Base-by-base conservation (phyloP, 352 stramenopile species). In the Aphanomyces stellatus region DNA sequence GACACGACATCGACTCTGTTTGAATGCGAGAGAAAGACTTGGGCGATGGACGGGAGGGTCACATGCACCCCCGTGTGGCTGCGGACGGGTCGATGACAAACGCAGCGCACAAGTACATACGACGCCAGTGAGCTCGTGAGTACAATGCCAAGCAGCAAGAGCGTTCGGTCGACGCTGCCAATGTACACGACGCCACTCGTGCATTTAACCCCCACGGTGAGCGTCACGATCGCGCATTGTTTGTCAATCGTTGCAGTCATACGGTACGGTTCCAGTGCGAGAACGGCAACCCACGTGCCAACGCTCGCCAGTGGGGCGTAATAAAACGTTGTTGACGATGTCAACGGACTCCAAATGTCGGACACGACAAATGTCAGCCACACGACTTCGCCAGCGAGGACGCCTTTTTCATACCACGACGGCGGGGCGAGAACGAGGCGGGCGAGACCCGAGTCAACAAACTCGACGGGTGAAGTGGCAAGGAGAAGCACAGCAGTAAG, bases 281-380 rank as follows among this genome's bases (percentile, higher is more conserved):
- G 6, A 7, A 24, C 42, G 19, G 19, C 7, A 8, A 51, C 42
- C 8, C 8, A 51, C 42, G 42, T 51, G 13, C n/a, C n/a, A 22
- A 51, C 5, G 19, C 42, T 51, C 13, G 13, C 25, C 42, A 51
- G 42, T 24, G 6, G 19, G 5, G 42, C n/a, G 42, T 51, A 51
- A 13, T 10, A 5, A 5, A 22, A 25, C 42, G 42, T 27, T 8
- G 19, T 24, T 5, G 42, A 24, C n/a, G 6, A 19, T 15, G 49
- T 57, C 11, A 30, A n/a, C 7, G 49, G 41, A 4, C 57, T 11
- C 19, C 34, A 35, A 17, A 57, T 35, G 34, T 67, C 60, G 60
- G 57, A 46, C 17, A 67, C 4, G 10, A 57, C 60, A 28, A 49
- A 56, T 13, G 40, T 51, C 19, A 67, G 40, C 60, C 60, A 67